A percentile compares a stretch with the other conserved stretches of the same genome.
phyloP scores from a whole-genome alignment of 163 green algal species.

The Scenedesmus sp. region DNA sequence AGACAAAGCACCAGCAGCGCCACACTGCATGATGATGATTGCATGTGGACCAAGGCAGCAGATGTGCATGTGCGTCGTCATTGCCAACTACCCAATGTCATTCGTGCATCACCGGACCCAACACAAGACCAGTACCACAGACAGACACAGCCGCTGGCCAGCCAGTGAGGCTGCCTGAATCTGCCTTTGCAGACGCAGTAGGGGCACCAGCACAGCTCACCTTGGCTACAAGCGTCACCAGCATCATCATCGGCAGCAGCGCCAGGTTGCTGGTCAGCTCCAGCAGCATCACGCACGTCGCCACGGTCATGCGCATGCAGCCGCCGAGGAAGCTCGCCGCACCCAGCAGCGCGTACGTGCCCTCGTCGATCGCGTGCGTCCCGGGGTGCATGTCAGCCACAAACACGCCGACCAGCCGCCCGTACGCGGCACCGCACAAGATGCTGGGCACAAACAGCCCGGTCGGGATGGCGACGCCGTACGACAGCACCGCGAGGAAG shows the following conservation, averaged over 20 bases:
- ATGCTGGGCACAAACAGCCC: constrained; percentile 90
- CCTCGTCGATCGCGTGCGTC: constrained; percentile 80
- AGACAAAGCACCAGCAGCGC: no score
- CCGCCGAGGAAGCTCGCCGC: constrained; percentile 87
- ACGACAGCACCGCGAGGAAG: constrained; percentile 80
- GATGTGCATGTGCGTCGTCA: no score
- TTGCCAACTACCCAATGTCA: no score
- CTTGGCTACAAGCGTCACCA: constrained; percentile 90
- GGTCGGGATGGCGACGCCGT: constrained; percentile 69
- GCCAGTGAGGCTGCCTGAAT: no score
- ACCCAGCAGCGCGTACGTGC: constrained; percentile 91
- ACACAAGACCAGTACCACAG: no score
- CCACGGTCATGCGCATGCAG: constrained; percentile 88
- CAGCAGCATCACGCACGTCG: constrained; percentile 88
- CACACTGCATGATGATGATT: no score
- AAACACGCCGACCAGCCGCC: constrained; percentile 84
- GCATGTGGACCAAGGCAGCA: no score
- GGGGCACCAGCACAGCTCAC: constrained; percentile 47
- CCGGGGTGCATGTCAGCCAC: constrained; percentile 77
- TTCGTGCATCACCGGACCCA: no score
- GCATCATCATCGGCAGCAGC: constrained; percentile 89
- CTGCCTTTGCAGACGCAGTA: no score
- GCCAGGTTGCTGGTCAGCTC: constrained; percentile 91
- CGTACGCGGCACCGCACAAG: constrained; percentile 84
- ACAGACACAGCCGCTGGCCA: no score